These are phyloP conservation scores for Magnaporthiopsis incrustans DNA, from an alignment of 2,329 filamentous ascomycete species.

Conservation along the genomic window DNA sequence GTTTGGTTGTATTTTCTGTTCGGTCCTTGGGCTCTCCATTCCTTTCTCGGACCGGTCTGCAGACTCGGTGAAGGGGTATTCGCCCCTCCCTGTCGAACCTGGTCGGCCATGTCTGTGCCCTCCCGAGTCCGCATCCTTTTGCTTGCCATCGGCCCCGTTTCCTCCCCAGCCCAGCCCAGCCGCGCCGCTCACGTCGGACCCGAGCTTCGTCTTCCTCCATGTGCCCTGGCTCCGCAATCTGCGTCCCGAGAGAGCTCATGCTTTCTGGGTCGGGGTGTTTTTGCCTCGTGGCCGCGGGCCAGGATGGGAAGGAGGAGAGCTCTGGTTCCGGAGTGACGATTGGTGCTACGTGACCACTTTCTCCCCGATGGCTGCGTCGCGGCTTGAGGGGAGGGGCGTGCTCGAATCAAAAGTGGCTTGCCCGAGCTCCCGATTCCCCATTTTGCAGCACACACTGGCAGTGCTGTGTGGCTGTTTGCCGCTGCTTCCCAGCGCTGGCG, in stretches of 20 bases:
- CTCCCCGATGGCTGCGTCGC: constrained; percentile 2
- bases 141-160: background rate
- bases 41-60: background rate
- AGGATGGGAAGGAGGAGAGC: background rate
- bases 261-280: background rate
- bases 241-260: background rate
- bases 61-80: background rate
- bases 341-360: background rate
- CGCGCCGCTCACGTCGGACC: background rate
- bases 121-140: background rate
- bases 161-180: too few species aligned
- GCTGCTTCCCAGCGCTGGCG: background rate
- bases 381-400: background rate
- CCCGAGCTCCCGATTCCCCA: background rate
- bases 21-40: background rate
- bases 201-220: background rate
- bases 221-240: background rate
- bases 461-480: constrained; percentile 1
- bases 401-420: background rate
- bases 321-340: background rate
- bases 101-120: background rate
- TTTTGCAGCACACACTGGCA: background rate
- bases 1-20: background rate
- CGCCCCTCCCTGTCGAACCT: background rate
- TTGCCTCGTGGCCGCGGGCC: background rate